Conservation (phyloP, 352 stramenopile species). For the Pilasporangium apinafurcum region DNA sequence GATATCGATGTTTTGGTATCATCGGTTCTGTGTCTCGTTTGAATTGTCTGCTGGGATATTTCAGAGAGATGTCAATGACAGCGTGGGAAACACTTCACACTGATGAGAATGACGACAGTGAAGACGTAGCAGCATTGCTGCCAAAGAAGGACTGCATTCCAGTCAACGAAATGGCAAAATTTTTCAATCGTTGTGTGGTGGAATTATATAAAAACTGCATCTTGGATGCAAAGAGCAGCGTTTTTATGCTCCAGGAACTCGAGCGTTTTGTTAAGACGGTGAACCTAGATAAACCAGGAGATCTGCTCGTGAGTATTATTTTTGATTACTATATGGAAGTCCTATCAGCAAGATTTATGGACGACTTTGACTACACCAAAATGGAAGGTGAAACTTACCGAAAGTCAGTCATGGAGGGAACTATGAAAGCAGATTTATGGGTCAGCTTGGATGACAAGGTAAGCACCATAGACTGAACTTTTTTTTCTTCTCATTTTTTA, state of each 20-base stretch:
- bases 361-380: conserved; percentile 20
- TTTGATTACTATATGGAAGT: conserved; percentile 39
- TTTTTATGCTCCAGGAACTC: conserved; percentile 42
- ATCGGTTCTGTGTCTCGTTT: conserved; percentile 31
- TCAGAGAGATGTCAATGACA: conserved; percentile 12
- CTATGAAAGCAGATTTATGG: conserved; percentile 35
- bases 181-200: conserved; percentile 13
- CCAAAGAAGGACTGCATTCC: too few species aligned
- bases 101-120: too few species aligned
- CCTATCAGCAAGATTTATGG: conserved; percentile 34
- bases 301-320: conserved; percentile 22
- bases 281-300: conserved; percentile 12
- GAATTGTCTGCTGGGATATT: conserved; percentile 18
- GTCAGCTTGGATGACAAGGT: conserved; percentile 27
- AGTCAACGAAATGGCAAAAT: conserved; percentile 5
- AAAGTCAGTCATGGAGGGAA: conserved; percentile 19
- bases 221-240: conserved; percentile 19
- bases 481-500: neutral
- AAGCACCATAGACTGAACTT: neutral
- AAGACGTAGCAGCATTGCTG: too few species aligned
- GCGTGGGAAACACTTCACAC: neutral
- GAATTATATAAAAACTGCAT: conserved; percentile 24
- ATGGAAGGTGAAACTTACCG: conserved; percentile 16
- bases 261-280: conserved; percentile 15
- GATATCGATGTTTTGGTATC: conserved; percentile 43